Base-by-base conservation (phyloP, 208 protist genomes). In the Acanthamoeba lenticulata region DNA sequence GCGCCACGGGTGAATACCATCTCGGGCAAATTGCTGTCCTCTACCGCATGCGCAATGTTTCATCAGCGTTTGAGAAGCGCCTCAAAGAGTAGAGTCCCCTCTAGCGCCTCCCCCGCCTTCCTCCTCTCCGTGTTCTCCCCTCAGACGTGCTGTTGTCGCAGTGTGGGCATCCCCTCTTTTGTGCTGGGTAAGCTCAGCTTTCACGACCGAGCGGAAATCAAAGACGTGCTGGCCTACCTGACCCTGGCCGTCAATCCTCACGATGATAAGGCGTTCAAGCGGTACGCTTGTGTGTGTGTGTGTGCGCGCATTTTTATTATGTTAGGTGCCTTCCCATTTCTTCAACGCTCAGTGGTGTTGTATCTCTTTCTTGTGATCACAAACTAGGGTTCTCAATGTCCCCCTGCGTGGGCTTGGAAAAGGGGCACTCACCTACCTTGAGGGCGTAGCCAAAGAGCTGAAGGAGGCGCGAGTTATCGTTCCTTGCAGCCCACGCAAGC, bases 381-480 rank as follows among this genome's bases (percentile, higher is more conserved):
- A n/a, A 57, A 57, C 29, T 32, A 72, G 62, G n/a, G 62, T 72
- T 34, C 7, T 72, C 62, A 72, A 72, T 34, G n/a, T 34, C 7
- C 62, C 62, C n/a, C 7, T 29, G 19, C 7, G 74, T 17, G 74
- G 74, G 11, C 42, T 85, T 7, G 42, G 74, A 7, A 85, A 85
- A 85, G 74, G 74, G 34, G 74, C 74, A 47, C 42, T 85, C 42
- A 52, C 74, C 9, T 85, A 85, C n/a, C 42, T 85, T 7, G 74
- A 42, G 29, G 40, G 42, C 34, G 34, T 85, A 9, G 74, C 36
- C 6, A 85, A 42, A 29, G 74, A 85, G 21, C 11, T 85, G 36
- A 85, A 52, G 24, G 74, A 85, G n/a, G 13, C 11, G 17, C 7
- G 42, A 13, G 40, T 32, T 17, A 34, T 15, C 62, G 62, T 72